Evolutionary conservation across 1,284 basidiomycete genomes (phyloP).

Genomic region (Phylloboletellus chloephorus): DNA sequence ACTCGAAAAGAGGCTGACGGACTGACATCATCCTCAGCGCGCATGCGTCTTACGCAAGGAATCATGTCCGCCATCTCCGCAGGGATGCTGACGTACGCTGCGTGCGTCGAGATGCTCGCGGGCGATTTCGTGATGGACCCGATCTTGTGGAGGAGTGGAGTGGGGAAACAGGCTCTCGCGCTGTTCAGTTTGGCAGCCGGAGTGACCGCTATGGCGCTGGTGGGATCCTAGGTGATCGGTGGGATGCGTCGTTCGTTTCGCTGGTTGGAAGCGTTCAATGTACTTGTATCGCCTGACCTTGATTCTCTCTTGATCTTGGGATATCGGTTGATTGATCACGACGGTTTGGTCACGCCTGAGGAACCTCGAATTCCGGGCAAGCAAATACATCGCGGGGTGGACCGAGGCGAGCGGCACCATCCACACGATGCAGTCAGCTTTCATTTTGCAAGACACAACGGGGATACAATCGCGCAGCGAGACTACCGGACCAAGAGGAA

Average conservation of each 20-base stretch:
- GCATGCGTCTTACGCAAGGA: constrained; percentile 54
- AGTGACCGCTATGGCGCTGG: constrained; percentile 47
- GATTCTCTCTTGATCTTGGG: not conserved
- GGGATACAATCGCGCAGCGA: not conserved
- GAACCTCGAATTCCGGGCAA: not conserved
- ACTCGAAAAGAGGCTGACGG: constrained; percentile 3
- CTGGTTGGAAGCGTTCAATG: not conserved
- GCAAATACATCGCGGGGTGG: not conserved
- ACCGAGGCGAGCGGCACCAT: not conserved
- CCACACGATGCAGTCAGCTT: not conserved
- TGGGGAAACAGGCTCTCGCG: constrained; percentile 47
- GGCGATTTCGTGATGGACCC: constrained; percentile 70
- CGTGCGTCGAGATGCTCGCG: constrained; percentile 76
- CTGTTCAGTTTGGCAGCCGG: constrained; percentile 52
- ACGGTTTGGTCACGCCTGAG: not conserved
- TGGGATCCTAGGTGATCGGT: constrained; percentile 15
- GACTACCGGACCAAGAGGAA: not conserved
- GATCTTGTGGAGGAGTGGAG: constrained; percentile 38
- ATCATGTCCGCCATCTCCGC: constrained; percentile 72
- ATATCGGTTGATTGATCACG: not conserved
- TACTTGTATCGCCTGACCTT: not conserved
- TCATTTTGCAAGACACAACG: constrained; percentile 9
- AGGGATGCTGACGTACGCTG: constrained; percentile 73
- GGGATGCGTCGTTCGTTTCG: not conserved
- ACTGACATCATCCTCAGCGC: constrained; percentile 28